Evolutionary conservation across 768 basidiomycete species (phyloP).

Genomic region (Tricholoma saponaceum): DNA sequence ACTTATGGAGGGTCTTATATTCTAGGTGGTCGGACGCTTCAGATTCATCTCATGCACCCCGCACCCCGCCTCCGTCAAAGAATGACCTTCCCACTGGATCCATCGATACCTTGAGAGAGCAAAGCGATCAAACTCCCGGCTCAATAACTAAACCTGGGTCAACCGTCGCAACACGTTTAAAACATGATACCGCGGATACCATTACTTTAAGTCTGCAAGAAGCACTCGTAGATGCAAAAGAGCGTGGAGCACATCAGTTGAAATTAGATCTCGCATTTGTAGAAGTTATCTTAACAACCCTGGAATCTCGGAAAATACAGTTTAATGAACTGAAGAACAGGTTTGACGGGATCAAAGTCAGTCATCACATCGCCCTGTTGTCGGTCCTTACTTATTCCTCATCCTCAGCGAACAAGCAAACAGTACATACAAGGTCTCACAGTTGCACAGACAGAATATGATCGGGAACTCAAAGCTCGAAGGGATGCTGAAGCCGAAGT

Average conservation of each 20-base stretch:
- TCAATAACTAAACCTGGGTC: conserved; percentile 43
- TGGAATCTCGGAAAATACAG: conserved; percentile 63
- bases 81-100: background rate
- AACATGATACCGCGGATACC: conserved; percentile 39
- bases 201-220: conserved; percentile 55
- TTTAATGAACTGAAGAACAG: conserved; percentile 63
- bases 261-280: conserved; percentile 72
- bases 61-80: background rate
- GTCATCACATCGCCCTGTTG: conserved; percentile 17
- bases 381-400: conserved; percentile 1
- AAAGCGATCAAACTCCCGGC: conserved; percentile 26
- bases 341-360: conserved; percentile 85
- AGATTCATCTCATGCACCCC: background rate
- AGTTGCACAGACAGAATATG: conserved; percentile 93
- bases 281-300: conserved; percentile 59
- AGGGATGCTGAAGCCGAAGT: conserved; percentile 93
- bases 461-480: conserved; percentile 82
- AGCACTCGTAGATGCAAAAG: conserved; percentile 53
- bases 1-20: background rate
- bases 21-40: background rate
- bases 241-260: conserved; percentile 56
- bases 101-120: background rate
- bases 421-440: conserved; percentile 90
- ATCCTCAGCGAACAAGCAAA: conserved; percentile 75
- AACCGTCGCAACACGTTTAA: conserved; percentile 17